Base-by-base conservation (phyloP, 805 yeast genomes). In the Lipomyces starkeyi region DNA sequence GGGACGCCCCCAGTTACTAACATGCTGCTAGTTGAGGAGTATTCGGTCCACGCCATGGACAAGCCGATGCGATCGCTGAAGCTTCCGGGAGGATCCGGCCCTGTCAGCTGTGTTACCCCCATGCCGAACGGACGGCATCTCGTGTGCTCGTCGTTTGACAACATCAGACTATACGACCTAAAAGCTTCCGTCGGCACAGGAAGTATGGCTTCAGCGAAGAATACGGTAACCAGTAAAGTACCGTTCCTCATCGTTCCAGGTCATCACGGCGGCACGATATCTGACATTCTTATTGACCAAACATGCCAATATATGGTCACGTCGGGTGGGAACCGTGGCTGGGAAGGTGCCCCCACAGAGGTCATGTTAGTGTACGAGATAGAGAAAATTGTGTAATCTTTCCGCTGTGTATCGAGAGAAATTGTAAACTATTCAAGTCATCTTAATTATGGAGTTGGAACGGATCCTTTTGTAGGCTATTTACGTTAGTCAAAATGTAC, bases 231-330 rank as follows among this genome's bases (percentile, higher is more conserved):
- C 13, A 60, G 69, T 13, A 71, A 68, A 20, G 71, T 68, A 8
- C 98, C 98, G 20, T 95, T 94, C 76, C 83, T 89, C 77, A 93
- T 96, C 73, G 85, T 95, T 11, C 97, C 99, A 0, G 98, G 99
- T 0, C 98, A 95, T 78, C 97, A 91, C 75, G 98, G 99, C 60
- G 97, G 98, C 34, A 86, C 87, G 2, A 81, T 95, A 43, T 90
- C 97, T 59, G 87, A 87, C 62, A 80, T 95, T 70, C 83, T 86
- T 64, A 88, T 93, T 27, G 98, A 94, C 78, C 94, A 94, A 37
- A 89, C 95, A 1, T 91, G 96, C 53, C 80, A 95, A 69, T 95
- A 91, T 77, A 83, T 95, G 89, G 85, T 94, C 5, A 89, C 97
- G 74, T 88, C 98, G 0, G 90, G 97, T 76, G 99, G 99, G 9